phyloP scores from a whole-genome alignment of 2,329 filamentous ascomycete species.

The Emergomyces pasteurianus region DNA sequence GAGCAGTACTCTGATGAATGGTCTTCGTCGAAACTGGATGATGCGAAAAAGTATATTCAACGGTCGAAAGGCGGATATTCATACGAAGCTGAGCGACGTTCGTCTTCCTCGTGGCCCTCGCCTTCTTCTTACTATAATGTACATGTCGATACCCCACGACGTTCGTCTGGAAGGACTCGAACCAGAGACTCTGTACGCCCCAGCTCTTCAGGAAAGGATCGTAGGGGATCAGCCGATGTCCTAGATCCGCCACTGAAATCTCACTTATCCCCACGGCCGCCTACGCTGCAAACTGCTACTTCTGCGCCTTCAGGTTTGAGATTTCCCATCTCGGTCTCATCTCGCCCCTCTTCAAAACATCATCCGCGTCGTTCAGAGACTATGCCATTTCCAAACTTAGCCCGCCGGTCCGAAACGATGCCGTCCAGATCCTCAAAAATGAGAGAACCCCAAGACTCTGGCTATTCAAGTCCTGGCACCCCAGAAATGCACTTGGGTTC shows the following conservation, averaged over 20 bases:
- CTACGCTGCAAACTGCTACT: constrained; percentile 25
- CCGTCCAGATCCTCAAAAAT: constrained; percentile 25
- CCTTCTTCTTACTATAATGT: constrained; percentile 20
- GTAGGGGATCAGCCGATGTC: constrained; percentile 18
- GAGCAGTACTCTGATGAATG: constrained; percentile 17
- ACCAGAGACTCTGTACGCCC: constrained; percentile 9
- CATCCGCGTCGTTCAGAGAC: constrained; percentile 20
- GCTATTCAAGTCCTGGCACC: constrained; percentile 34
- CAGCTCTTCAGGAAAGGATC: constrained; percentile 10
- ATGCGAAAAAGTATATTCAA: constrained; percentile 29
- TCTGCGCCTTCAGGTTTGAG: constrained; percentile 19
- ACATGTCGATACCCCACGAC: constrained; percentile 22
- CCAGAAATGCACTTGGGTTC: constrained; percentile 27
- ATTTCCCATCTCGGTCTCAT: constrained; percentile 13
- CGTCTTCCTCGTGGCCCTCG: constrained; percentile 21
- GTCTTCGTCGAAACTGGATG: constrained; percentile 23
- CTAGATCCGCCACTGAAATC: constrained; percentile 22
- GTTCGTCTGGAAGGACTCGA: constrained; percentile 19
- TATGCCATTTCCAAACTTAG: constrained; percentile 18
- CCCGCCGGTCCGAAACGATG: constrained; percentile 15
- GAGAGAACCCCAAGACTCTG: constrained; percentile 30
- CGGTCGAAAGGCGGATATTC: constrained; percentile 17
- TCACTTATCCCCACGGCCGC: constrained; percentile 18
- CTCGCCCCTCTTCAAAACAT: constrained; percentile 25
- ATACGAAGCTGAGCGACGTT: constrained; percentile 14